Evolutionary conservation across 2,329 filamentous ascomycete species (phyloP).

Genomic region (Hypoxylon sp.): DNA sequence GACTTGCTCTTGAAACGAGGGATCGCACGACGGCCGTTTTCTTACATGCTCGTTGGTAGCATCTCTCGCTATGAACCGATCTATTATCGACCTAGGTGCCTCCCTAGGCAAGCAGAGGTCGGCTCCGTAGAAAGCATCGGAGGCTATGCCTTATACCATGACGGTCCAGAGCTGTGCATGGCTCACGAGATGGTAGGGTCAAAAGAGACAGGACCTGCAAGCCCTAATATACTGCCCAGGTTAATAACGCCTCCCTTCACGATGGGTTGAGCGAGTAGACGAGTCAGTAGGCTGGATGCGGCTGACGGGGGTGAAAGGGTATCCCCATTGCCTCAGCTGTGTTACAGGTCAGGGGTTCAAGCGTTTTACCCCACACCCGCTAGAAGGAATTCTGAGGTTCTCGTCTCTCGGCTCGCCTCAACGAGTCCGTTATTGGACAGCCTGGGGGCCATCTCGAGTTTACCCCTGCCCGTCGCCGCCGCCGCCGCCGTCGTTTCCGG

Average conservation of each 20-base stretch:
- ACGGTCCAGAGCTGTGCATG: too few relatives aligned
- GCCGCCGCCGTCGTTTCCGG: slow-evolving; percentile 11
- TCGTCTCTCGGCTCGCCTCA: slow-evolving; percentile 25
- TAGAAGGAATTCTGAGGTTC: slow-evolving; percentile 35
- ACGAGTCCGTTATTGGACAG: not conserved
- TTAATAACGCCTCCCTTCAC: too few relatives aligned
- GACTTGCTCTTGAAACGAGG: slow-evolving; percentile 19
- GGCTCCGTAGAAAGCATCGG: too few relatives aligned
- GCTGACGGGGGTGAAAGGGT: slow-evolving; percentile 32
- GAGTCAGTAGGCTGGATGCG: too few relatives aligned
- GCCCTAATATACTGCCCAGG: too few relatives aligned
- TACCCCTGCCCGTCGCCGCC: slow-evolving; percentile 9
- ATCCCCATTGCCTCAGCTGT: slow-evolving; percentile 39
- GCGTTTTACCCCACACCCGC: slow-evolving; percentile 35
- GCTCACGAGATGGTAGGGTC: too few relatives aligned
- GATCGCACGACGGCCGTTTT: slow-evolving; percentile 9
- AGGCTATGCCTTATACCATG: too few relatives aligned
- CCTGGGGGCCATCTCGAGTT: not conserved
- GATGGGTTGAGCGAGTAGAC: too few relatives aligned
- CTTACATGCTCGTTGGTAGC: too few relatives aligned
- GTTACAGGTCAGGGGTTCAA: slow-evolving; percentile 43
- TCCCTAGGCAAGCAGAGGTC: too few relatives aligned
- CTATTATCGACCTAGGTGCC: too few relatives aligned
- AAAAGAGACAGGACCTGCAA: too few relatives aligned
- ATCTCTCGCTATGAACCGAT: slow-evolving; percentile 3